These are phyloP conservation scores for Piper longum DNA, from an alignment of 164 flowering plant genomes.

Conservation along the genomic window DNA sequence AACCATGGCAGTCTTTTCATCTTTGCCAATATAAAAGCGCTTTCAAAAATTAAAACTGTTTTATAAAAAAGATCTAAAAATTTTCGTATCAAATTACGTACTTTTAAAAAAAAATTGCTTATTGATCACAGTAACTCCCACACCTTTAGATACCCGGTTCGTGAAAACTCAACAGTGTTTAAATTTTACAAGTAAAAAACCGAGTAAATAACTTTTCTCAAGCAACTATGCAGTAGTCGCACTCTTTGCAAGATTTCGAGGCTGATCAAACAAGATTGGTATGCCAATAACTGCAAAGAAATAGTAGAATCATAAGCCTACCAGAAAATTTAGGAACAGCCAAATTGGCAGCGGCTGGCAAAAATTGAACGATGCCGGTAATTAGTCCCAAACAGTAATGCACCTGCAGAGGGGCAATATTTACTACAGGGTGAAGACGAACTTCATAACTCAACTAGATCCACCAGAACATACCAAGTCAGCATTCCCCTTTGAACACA, in stretches of 20 bases:
- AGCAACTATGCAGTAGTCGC: constrained; percentile 57
- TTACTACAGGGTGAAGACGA: constrained; percentile 92
- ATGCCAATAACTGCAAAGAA: constrained; percentile 40
- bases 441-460: constrained; percentile 79
- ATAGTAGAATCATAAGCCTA: background rate
- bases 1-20: no score
- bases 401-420: constrained; percentile 94
- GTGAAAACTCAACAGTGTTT: no score
- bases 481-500: constrained; percentile 83
- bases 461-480: constrained; percentile 50
- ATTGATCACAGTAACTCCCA: no score
- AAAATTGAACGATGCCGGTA: background rate
- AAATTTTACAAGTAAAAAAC: background rate
- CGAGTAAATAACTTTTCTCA: background rate
- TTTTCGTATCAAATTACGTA: no score
- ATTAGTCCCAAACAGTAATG: background rate
- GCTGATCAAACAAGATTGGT: constrained; percentile 97
- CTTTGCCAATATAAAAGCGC: no score
- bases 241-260: constrained; percentile 94
- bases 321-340: background rate
- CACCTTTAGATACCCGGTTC: no score
- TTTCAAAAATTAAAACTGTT: no score
- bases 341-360: background rate
- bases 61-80: no score
- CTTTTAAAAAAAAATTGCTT: no score